Percentiles rank a stretch among this genome's conserved stretches.
Evolutionary conservation across 208 protist genomes (phyloP).

Genomic region (Leishmania mexicana): DNA sequence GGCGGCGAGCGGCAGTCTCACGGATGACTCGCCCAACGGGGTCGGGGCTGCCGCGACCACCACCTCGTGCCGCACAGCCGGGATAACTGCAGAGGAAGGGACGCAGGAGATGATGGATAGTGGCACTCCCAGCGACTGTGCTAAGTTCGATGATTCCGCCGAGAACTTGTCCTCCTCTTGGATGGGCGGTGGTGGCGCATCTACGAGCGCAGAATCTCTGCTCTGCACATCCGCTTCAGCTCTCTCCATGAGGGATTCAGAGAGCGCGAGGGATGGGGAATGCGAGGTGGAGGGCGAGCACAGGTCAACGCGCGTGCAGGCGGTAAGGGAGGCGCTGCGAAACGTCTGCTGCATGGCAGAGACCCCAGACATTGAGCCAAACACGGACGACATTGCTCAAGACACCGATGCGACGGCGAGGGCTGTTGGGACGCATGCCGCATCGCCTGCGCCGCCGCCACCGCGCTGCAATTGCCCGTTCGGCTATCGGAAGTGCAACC

Average conservation of each 20-base stretch:
- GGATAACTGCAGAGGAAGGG: background rate
- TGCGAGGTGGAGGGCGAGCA: background rate
- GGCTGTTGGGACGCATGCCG: background rate
- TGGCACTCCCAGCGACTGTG: background rate
- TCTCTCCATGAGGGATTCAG: background rate
- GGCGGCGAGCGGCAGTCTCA: background rate
- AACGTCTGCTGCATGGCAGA: background rate
- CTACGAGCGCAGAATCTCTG: background rate
- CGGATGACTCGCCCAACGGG: constrained; percentile 3
- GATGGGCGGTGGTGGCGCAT: background rate
- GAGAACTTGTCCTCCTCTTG: background rate
- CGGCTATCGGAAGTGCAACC: constrained; percentile 59
- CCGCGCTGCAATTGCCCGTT: constrained; percentile 41
- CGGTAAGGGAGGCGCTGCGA: background rate
- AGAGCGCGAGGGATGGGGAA: background rate
- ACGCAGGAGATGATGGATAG: background rate
- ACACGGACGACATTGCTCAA: background rate
- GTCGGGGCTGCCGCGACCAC: background rate
- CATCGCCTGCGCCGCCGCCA: background rate
- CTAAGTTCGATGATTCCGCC: background rate
- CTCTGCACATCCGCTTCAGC: background rate
- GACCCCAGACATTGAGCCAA: constrained; percentile 12
- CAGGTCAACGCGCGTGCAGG: background rate
- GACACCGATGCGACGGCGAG: background rate
- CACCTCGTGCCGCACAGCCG: background rate